Evolutionary conservation across 75 land plant species (phyloP), one percentile per base, ranked within the genome.

Genomic region (Ceratopteris richardii): DNA sequence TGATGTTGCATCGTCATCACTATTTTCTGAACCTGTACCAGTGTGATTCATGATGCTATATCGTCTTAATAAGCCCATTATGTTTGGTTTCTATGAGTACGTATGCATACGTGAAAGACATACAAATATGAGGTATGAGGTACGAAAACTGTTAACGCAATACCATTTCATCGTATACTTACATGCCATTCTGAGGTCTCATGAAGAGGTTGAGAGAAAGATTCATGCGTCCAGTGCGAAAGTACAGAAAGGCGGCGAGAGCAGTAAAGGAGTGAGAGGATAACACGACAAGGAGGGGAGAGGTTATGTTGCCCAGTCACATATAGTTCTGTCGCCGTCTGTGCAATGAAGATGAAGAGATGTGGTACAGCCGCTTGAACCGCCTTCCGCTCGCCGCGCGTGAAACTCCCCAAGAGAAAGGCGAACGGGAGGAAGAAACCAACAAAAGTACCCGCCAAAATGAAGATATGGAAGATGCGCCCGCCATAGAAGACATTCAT

Each of bases 181-280:
- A 33, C 37, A 33, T 33, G 37, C 37, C 37, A 33, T 9, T 33
- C 9, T 33, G 37, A 9, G 9, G 37, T 3, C 9, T 33, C 7
- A 33, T 3, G 37, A 4, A 9, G 37, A 9, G 7, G 7, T 4
- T 33, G 9, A 3, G 37, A 33, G 37, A 33, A 33, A 9, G 37
- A 33, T 9, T 33, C 37, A 3, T 4, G 7, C 37, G 80, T 0
- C 97, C 97, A 91, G 7, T 72, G 77, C 29, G 65, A 30, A 19
- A 87, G 39, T 3, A 88, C 66, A 66, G 80, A 77, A 17, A 91
- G 44, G 74, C 92, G 62, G 66, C 65, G 66, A 0, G 83, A 29
- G 58, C 84, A 87, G 77, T 79, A 87, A 16, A 66, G 74, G 20
- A 91, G 68, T 21, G 97, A 85, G 60, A 91, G 83, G 31, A 87